These are phyloP conservation scores for Aspergillus ostianus DNA, from an alignment of 495 filamentous ascomycete species.

Conservation along the genomic window DNA sequence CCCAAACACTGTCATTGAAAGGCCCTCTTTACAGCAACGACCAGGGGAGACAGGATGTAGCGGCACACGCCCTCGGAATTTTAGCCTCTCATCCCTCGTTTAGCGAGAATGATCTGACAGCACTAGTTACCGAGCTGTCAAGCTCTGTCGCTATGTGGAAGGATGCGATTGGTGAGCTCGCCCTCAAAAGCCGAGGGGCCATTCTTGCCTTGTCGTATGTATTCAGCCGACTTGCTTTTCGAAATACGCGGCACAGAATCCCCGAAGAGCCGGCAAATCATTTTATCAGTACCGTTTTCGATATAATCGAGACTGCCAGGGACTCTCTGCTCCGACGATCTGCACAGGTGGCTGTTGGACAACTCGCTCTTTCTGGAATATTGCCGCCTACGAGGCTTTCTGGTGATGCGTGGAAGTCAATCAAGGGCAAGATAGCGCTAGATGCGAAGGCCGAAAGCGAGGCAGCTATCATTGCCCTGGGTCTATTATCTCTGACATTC, in stretches of 20 bases:
- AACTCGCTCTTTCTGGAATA: slow-evolving; percentile 69
- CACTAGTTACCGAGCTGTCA: slow-evolving; percentile 42
- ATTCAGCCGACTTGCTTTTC: slow-evolving; percentile 57
- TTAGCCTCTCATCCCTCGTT: slow-evolving; percentile 64
- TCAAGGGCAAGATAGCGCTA: slow-evolving; percentile 58
- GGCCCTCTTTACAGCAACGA: slow-evolving; percentile 67
- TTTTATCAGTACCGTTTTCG: slow-evolving; percentile 41
- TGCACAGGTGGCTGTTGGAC: slow-evolving; percentile 64
- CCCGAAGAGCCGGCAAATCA: slow-evolving; percentile 33
- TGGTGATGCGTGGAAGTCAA: slow-evolving; percentile 35
- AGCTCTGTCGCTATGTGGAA: slow-evolving; percentile 48
- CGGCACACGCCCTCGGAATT: slow-evolving; percentile 74
- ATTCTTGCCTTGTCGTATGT: slow-evolving; percentile 58
- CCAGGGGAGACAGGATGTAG: slow-evolving; percentile 56
- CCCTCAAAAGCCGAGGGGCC: slow-evolving; percentile 60
- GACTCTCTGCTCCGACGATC: slow-evolving; percentile 59
- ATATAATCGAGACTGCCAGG: slow-evolving; percentile 47
- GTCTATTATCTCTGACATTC: slow-evolving; percentile 58
- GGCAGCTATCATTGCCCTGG: slow-evolving; percentile 72
- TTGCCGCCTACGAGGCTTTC: slow-evolving; percentile 43
- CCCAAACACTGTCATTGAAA: slow-evolving; percentile 49
- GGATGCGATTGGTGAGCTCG: slow-evolving; percentile 57
- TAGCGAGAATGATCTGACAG: slow-evolving; percentile 28
- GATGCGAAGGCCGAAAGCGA: slow-evolving; percentile 80
- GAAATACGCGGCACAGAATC: slow-evolving; percentile 31